Conservation (phyloP, 1,284 basidiomycete genomes). For the Tetrapyrgos nigripes region DNA sequence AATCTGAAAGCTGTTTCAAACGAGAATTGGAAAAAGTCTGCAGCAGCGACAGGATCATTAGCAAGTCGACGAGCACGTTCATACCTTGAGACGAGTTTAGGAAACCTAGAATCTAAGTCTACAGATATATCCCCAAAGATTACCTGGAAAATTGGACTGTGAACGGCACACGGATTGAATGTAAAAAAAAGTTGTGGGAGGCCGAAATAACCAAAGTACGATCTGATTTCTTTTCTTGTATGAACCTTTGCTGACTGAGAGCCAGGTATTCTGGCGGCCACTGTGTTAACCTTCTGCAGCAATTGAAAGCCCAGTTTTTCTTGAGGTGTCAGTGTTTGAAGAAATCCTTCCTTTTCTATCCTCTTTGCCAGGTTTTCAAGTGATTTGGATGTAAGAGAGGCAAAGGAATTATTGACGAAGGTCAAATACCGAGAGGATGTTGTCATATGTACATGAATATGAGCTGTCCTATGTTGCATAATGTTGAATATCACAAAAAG, state of each 20-base stretch:
- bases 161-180: slow-evolving; percentile 36
- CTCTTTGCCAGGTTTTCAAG: neutral
- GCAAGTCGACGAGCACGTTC: slow-evolving; percentile 26
- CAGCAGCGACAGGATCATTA: slow-evolving; percentile 31
- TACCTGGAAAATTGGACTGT: slow-evolving; percentile 34
- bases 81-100: neutral
- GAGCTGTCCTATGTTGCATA: slow-evolving; percentile 25
- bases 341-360: neutral
- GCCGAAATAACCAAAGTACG: slow-evolving; percentile 28
- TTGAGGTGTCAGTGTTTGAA: neutral
- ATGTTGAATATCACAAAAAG: slow-evolving; percentile 39
- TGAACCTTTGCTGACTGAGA: slow-evolving; percentile 30
- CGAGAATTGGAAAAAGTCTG: slow-evolving; percentile 33
- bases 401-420: slow-evolving; percentile 12
- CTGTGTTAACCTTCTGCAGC: slow-evolving; percentile 32
- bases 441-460: slow-evolving; percentile 30
- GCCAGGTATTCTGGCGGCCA: slow-evolving; percentile 33
- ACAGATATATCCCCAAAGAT: slow-evolving; percentile 30
- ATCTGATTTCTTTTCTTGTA: slow-evolving; percentile 35
- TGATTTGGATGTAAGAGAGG: neutral
- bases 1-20: slow-evolving; percentile 27
- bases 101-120: slow-evolving; percentile 17
- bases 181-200: slow-evolving; percentile 37
- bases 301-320: slow-evolving; percentile 18
- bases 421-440: slow-evolving; percentile 12